Conservation (phyloP, 805 yeast species). For the Ogataea dorogensis region DNA sequence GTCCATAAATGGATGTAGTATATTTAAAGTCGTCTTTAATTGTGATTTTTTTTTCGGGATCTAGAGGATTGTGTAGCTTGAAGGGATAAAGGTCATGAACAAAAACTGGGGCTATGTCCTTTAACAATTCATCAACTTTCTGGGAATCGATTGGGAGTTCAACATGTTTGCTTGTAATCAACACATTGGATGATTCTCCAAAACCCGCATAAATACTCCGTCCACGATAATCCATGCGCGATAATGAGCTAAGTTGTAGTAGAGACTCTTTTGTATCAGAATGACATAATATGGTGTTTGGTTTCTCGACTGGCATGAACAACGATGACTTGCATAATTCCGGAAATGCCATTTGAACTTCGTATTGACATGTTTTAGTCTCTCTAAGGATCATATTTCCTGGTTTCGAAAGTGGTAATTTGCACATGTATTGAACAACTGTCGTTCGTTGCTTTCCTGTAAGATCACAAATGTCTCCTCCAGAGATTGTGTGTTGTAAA, state of each 20-base stretch:
- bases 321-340: conserved; percentile 26
- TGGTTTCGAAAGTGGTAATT: conserved; percentile 19
- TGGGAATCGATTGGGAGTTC: neutral
- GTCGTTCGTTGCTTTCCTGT: conserved; percentile 32
- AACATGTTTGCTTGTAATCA: conserved; percentile 11
- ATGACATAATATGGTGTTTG: conserved; percentile 22
- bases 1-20: conserved; percentile 15
- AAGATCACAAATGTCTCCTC: conserved; percentile 36
- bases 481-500: conserved; percentile 28
- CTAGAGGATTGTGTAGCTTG: neutral
- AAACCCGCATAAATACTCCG: conserved; percentile 19
- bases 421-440: conserved; percentile 30
- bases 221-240: conserved; percentile 17
- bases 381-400: conserved; percentile 27
- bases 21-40: conserved; percentile 12
- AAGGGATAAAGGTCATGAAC: neutral
- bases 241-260: conserved; percentile 4
- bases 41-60: conserved; percentile 1
- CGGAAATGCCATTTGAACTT: conserved; percentile 22
- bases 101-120: conserved; percentile 11
- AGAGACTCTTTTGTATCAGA: no score
- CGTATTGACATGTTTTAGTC: conserved; percentile 34
- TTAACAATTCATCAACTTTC: conserved; percentile 6
- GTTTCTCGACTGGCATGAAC: conserved; percentile 11
- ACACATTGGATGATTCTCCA: conserved; percentile 1